phyloP scores from a whole-genome alignment of 306 rosid species.

The Trichosanthes cucumerina region DNA sequence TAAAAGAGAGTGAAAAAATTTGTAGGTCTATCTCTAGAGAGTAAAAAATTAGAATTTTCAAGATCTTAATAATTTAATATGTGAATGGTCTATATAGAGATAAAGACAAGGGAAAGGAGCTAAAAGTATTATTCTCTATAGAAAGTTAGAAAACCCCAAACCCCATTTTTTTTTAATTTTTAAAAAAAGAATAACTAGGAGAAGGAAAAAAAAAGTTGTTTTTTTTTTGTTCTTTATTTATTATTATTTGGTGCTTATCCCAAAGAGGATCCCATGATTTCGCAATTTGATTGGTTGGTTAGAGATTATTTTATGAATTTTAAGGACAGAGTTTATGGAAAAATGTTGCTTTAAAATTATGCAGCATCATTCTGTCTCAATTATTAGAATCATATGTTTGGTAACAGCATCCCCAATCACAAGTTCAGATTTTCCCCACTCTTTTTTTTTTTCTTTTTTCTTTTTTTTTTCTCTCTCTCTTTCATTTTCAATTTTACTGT shows the following conservation, averaged over 20 bases:
- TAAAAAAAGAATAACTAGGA: background rate
- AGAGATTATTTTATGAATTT: background rate
- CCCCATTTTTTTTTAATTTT: background rate
- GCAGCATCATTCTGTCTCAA: conserved; percentile 21
- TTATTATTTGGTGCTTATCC: conserved; percentile 4
- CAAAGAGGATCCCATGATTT: conserved; percentile 7
- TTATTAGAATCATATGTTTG: conserved; percentile 17
- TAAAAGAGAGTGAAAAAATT: background rate
- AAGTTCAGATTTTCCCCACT: background rate
- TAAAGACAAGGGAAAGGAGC: background rate
- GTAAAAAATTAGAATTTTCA: background rate
- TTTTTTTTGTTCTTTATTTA: background rate
- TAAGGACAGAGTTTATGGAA: background rate
- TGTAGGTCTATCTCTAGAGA: background rate
- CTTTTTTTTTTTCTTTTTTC: background rate
- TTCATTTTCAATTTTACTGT: conserved; percentile 8
- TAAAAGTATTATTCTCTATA: background rate
- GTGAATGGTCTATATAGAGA: background rate
- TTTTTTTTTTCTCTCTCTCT: background rate
- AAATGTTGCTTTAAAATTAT: conserved; percentile 12
- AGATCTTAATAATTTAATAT: background rate
- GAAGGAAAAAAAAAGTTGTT: background rate
- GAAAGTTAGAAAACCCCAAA: background rate
- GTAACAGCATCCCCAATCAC: conserved; percentile 7
- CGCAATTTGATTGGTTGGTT: conserved; percentile 1